Percentiles rank a stretch among this genome's conserved stretches.
Evolutionary conservation across 192 early-diverging fungal species (phyloP).

Genomic region (Entomortierella chlamydospora): DNA sequence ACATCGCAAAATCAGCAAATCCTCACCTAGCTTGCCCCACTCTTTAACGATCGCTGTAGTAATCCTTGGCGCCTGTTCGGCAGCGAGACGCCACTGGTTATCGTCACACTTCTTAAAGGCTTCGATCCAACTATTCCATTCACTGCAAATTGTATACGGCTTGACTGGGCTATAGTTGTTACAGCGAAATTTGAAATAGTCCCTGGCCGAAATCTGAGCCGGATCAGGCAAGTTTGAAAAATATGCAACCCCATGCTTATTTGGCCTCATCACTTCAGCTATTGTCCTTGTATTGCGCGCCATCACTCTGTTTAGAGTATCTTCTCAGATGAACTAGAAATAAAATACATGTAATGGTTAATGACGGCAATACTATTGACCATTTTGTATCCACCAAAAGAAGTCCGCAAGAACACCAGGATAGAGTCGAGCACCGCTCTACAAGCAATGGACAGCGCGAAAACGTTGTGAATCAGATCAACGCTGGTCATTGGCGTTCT

Average conservation of each 20-base stretch:
- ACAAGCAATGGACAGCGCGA: neutral
- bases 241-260: neutral
- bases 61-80: no score
- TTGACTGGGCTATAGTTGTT: neutral
- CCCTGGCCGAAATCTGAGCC: neutral
- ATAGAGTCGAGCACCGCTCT: neutral
- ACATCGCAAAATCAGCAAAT: no score
- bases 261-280: neutral
- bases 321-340: neutral
- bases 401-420: no score
- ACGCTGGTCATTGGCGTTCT: neutral
- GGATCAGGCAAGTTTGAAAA: neutral
- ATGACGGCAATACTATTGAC: neutral
- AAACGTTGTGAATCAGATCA: neutral
- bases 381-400: no score
- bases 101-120: no score
- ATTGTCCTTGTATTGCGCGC: neutral
- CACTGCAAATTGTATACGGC: neutral
- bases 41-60: no score
- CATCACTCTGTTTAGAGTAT: no score
- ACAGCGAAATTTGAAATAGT: neutral
- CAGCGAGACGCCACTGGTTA: no score
- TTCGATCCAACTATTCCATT: neutral
- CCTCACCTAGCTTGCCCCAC: no score
- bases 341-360: slow-evolving; percentile 1